A percentile compares a stretch with the other conserved stretches of the same genome.
These are phyloP conservation scores for Xylaria longipes DNA, from an alignment of 495 filamentous ascomycete species.

Conservation along the genomic window DNA sequence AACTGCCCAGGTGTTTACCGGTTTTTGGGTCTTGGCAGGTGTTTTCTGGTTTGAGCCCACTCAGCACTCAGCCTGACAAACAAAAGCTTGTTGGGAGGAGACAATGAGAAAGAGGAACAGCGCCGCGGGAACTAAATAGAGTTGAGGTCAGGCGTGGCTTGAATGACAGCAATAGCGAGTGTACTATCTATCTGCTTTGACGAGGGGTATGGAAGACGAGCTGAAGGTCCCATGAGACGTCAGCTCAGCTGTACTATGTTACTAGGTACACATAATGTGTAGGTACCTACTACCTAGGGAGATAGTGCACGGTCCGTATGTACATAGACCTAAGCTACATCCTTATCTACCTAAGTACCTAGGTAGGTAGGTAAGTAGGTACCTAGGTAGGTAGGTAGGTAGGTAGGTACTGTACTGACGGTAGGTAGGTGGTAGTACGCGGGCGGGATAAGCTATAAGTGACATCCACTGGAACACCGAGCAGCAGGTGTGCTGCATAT, in stretches of 20 bases:
- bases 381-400: no score
- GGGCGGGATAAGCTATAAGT: no score
- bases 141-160: background rate
- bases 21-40: background rate
- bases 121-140: background rate
- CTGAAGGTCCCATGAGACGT: background rate
- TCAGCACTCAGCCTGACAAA: background rate
- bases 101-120: background rate
- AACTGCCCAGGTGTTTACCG: background rate
- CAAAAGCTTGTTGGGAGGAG: background rate
- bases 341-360: background rate
- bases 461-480: no score
- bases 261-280: no score
- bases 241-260: background rate
- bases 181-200: background rate
- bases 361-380: background rate
- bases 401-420: no score
- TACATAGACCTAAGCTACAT: no score
- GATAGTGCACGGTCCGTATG: background rate
- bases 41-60: background rate
- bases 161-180: background rate
- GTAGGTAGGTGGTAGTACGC: no score
- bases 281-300: background rate
- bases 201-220: conserved; percentile 6
- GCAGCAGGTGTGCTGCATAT: background rate